Evolutionary conservation across 2,329 filamentous ascomycete species (phyloP).

Genomic region (Trichoderma koningiopsis): DNA sequence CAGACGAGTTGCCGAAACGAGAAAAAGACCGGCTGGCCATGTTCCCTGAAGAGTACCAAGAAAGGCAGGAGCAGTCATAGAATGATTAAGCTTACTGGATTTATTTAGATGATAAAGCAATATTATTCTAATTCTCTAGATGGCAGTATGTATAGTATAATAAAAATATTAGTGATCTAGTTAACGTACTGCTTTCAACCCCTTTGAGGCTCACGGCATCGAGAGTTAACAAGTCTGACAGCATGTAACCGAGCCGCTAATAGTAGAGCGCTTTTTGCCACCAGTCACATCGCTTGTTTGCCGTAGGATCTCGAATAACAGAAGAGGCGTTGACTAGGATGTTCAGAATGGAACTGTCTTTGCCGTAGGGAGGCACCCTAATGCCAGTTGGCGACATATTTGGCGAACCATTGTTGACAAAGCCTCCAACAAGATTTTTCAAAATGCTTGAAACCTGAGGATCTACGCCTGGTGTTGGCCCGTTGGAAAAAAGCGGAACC

Average conservation of each 20-base stretch:
- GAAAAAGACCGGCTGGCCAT: conserved; percentile 8
- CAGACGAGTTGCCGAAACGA: conserved; percentile 6
- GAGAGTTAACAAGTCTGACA: not conserved
- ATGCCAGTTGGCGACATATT: not conserved
- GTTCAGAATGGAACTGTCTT: not conserved
- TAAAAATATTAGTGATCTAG: not conserved
- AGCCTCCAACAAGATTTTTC: conserved; percentile 10
- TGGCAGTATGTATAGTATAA: not conserved
- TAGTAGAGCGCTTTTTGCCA: conserved; percentile 24
- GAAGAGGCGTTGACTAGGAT: not conserved
- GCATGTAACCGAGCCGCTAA: not conserved
- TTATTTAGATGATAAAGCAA: not conserved
- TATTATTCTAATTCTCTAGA: not conserved
- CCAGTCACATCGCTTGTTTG: conserved; percentile 23
- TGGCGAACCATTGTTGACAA: conserved; percentile 16
- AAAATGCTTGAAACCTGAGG: conserved; percentile 5
- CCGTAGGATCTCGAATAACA: conserved; percentile 7
- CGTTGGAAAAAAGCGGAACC: conserved; percentile 4
- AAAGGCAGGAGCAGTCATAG: not conserved
- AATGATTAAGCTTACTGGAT: not conserved
- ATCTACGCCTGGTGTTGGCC: not conserved
- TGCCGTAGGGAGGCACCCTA: conserved; percentile 6
- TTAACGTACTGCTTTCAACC: not conserved
- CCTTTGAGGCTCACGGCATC: not conserved
- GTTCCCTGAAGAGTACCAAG: not conserved